phyloP scores from a whole-genome alignment of 2,329 filamentous ascomycete species.

The Fusarium tricinctum region DNA sequence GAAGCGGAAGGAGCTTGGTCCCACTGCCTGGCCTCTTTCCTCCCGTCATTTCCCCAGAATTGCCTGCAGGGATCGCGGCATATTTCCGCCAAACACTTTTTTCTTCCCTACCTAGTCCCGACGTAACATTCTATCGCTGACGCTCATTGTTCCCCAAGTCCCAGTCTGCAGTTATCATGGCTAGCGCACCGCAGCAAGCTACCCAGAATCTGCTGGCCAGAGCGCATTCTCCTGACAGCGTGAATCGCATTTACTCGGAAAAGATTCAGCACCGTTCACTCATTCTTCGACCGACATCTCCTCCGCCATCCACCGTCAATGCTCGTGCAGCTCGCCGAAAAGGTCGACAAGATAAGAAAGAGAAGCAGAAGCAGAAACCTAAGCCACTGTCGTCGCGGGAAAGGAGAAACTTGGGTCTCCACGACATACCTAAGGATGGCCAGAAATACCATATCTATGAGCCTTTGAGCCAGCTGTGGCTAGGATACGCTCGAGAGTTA shows the following conservation, averaged over 20 bases:
- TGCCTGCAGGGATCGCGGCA: conserved; percentile 28
- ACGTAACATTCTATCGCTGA: neutral
- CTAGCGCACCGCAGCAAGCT: conserved; percentile 55
- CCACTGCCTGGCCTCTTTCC: conserved; percentile 29
- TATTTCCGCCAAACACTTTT: conserved; percentile 35
- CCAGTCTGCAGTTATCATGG: conserved; percentile 51
- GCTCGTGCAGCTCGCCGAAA: conserved; percentile 70
- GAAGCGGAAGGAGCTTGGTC: conserved; percentile 42
- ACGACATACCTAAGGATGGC: conserved; percentile 78
- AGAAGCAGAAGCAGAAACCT: conserved; percentile 65
- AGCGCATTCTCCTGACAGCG: conserved; percentile 82
- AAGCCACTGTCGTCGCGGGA: conserved; percentile 84
- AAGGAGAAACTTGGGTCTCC: conserved; percentile 79
- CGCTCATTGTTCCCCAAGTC: conserved; percentile 3
- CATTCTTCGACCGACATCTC: conserved; percentile 81
- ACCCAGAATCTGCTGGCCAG: conserved; percentile 78
- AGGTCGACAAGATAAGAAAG: conserved; percentile 61
- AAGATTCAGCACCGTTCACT: conserved; percentile 87
- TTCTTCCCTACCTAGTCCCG: neutral
- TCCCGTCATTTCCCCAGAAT: conserved; percentile 39
- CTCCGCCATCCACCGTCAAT: conserved; percentile 67
- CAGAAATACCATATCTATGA: conserved; percentile 78
- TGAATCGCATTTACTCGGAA: conserved; percentile 80
- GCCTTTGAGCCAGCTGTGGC: conserved; percentile 84
- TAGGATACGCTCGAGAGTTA: conserved; percentile 86